Conservation (phyloP, 2,329 filamentous ascomycete genomes). For the Colletotrichum horii region DNA sequence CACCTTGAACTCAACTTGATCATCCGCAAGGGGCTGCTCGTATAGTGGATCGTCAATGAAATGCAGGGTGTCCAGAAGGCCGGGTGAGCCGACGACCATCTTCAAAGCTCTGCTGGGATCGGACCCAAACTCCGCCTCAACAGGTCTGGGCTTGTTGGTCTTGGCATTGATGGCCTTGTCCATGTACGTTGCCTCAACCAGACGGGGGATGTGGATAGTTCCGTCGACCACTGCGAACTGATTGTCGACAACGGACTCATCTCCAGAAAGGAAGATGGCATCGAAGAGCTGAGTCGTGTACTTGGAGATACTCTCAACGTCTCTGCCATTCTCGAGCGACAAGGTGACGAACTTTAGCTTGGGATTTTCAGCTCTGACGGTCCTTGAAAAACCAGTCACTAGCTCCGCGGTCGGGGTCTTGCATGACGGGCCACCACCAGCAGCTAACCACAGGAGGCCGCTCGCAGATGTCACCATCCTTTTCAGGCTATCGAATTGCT, state of each 20-base stretch:
- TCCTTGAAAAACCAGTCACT: background rate
- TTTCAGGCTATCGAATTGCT: background rate
- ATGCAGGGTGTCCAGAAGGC: background rate
- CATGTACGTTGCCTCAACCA: background rate
- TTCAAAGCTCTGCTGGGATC: background rate
- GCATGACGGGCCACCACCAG: background rate
- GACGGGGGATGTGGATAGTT: background rate
- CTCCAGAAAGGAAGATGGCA: background rate
- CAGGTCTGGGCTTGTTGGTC: background rate
- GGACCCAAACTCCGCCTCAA: background rate
- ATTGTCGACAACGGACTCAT: background rate
- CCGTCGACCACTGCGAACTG: background rate
- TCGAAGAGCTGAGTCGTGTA: background rate
- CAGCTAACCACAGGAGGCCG: background rate
- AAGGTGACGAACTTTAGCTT: background rate
- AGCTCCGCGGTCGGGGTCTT: background rate
- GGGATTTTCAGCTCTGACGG: background rate
- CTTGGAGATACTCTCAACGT: background rate
- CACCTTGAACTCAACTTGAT: conserved; percentile 29
- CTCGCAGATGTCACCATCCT: background rate
- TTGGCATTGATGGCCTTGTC: background rate
- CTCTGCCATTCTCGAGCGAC: background rate
- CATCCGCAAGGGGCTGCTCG: background rate
- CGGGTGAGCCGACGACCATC: background rate
- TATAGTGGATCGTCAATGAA: background rate